Evolutionary conservation across 495 filamentous ascomycete species (phyloP).

Genomic region (Achaetomiella virescens): DNA sequence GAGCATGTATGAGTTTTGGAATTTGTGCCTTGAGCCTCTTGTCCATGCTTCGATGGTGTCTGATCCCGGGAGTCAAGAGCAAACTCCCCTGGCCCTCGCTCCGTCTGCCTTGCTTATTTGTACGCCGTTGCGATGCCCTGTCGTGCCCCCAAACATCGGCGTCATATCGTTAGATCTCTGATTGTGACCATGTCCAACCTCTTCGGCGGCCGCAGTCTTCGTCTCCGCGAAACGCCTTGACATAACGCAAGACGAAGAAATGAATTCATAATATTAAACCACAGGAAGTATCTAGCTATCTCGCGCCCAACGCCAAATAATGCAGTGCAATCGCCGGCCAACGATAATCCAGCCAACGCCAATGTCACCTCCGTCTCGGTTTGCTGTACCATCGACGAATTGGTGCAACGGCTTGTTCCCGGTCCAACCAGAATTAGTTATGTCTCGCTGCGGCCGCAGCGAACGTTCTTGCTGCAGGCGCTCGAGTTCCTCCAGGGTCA

Average conservation of each 20-base stretch:
- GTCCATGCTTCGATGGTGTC: no score
- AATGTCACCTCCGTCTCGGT: neutral
- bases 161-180: no score
- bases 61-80: no score
- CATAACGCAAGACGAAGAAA: conserved; percentile 5
- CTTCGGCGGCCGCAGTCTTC: neutral
- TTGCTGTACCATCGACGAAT: neutral
- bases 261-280: conserved; percentile 3
- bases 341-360: neutral
- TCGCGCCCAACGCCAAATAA: conserved; percentile 21
- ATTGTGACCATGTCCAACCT: no score
- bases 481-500: conserved; percentile 83
- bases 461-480: conserved; percentile 84
- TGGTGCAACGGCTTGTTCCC: neutral
- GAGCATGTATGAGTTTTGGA: conserved; percentile 22
- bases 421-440: conserved; percentile 14
- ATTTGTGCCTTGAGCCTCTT: neutral
- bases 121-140: no score
- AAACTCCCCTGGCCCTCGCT: no score
- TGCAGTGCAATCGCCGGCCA: conserved; percentile 12
- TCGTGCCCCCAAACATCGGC: no score
- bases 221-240: neutral
- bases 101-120: no score
- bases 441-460: conserved; percentile 58
- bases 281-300: conserved; percentile 1